Evolutionary conservation across 2,329 filamentous ascomycete genomes (phyloP), one percentile per base, ranked within the genome.

Genomic region (Pseudogymnoascus sp.): DNA sequence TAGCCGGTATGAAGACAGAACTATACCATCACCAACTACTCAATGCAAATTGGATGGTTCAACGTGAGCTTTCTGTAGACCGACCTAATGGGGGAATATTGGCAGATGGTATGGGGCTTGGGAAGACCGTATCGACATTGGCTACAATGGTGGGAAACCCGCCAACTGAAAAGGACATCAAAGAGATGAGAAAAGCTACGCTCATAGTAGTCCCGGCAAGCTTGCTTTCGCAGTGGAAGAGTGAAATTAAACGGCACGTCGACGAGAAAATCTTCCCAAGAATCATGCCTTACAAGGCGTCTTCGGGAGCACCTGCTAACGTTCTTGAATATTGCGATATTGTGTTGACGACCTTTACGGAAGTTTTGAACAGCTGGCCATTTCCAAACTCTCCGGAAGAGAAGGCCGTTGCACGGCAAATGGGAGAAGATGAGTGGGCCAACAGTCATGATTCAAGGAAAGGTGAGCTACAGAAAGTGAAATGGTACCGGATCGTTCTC

Each of bases 341-440:
- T 24, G 69, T 71, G 1, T 13, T 72, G 5, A 66, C 66, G 2
- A 66, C 62, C 1, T 72, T 71, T 26, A 58, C 62, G 2, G 69
- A 71, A 36, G 68, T 72, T 4, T 66, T 67, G 66, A 66, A 62
- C 90, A 1, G 93, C 90, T 4, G 97, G 90, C 75, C 80, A 93
- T 68, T 92, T 96, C 70, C 96, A 94, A 70, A 93, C 96, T 26
- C 57, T 10, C 92, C 92, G 15, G 81, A 97, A 31, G 95, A 90
- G 79, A 97, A 92, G 0, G 81, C 97, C 64, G 96, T 92, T 62
- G 97, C 97, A 76, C 96, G 92, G 92, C 96, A 92, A 67, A 80
- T 93, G 69, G 92, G 97, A 73, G 96, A 97, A 67, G 92, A 97
- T 73, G 96, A 96, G 75, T 97, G 92, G 92, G 92, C 93, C 0